These are phyloP conservation scores for Peterozyma xylosa DNA, from an alignment of 805 yeast genomes.

Conservation along the genomic window DNA sequence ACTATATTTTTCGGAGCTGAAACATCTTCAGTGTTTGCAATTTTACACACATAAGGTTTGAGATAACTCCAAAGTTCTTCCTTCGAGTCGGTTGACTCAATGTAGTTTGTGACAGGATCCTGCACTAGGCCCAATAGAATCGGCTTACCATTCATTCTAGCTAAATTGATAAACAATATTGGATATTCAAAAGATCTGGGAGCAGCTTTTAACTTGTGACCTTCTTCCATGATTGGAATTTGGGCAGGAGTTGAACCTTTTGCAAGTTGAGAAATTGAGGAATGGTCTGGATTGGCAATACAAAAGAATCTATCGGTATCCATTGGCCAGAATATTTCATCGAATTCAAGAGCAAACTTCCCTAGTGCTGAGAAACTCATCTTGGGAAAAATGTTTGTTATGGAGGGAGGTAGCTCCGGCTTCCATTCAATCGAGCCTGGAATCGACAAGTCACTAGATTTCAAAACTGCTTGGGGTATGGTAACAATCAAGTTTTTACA, in stretches of 20 bases:
- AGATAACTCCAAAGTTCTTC: slow-evolving; percentile 42
- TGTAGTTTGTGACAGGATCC: slow-evolving; percentile 52
- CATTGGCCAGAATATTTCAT: slow-evolving; percentile 43
- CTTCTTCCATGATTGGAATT: slow-evolving; percentile 1
- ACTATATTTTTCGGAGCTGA: slow-evolving; percentile 25
- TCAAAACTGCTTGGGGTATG: slow-evolving; percentile 60
- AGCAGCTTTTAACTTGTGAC: not conserved
- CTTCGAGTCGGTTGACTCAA: slow-evolving; percentile 24
- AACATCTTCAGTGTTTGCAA: not conserved
- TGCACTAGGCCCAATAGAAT: slow-evolving; percentile 52
- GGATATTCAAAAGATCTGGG: slow-evolving; percentile 46
- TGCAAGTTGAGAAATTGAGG: slow-evolving; percentile 5
- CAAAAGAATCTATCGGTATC: slow-evolving; percentile 33
- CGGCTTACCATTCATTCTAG: slow-evolving; percentile 31
- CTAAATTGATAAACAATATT: slow-evolving; percentile 40
- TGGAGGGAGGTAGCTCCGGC: slow-evolving; percentile 8
- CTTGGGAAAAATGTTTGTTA: slow-evolving; percentile 28
- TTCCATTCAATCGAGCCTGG: slow-evolving; percentile 6
- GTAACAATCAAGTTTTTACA: slow-evolving; percentile 37
- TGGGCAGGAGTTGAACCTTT: not conserved
- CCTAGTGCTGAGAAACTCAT: slow-evolving; percentile 53
- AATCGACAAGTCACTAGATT: slow-evolving; percentile 18
- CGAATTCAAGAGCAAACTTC: slow-evolving; percentile 55
- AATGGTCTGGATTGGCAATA: slow-evolving; percentile 23
- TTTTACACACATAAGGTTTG: slow-evolving; percentile 24